phyloP scores from a whole-genome alignment of 371 early-diverging fungal species.

The Syncephalastrum monosporum region DNA sequence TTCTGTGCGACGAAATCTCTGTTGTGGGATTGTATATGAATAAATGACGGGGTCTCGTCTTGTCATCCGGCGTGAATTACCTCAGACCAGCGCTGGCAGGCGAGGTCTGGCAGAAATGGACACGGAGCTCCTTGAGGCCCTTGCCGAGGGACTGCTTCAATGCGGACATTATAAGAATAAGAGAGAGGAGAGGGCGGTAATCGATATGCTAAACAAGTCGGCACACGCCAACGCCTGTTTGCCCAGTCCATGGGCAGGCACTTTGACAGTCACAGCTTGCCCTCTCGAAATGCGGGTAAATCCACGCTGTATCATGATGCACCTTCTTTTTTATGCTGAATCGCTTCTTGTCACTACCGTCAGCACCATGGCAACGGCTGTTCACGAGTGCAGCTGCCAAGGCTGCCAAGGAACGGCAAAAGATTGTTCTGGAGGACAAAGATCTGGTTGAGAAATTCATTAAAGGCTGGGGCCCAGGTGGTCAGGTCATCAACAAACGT shows the following conservation, averaged over 20 bases:
- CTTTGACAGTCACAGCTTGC: no score
- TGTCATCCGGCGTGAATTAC: slow-evolving; percentile 42
- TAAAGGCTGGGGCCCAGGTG: slow-evolving; percentile 90
- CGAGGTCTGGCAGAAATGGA: slow-evolving; percentile 88
- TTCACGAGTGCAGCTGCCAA: neutral
- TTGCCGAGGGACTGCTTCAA: slow-evolving; percentile 54
- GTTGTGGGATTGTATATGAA: slow-evolving; percentile 1
- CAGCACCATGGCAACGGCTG: slow-evolving; percentile 4
- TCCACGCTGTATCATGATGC: no score
- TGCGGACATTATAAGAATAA: slow-evolving; percentile 32
- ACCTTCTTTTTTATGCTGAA: neutral
- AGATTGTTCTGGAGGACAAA: slow-evolving; percentile 66
- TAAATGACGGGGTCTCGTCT: neutral
- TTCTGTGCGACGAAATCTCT: slow-evolving; percentile 81
- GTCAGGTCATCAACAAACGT: slow-evolving; percentile 92
- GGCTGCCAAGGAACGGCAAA: slow-evolving; percentile 23
- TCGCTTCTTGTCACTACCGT: slow-evolving; percentile 5
- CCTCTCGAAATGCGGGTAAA: no score
- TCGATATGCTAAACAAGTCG: no score
- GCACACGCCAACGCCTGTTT: no score
- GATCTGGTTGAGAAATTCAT: slow-evolving; percentile 87
- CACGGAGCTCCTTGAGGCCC: slow-evolving; percentile 84
- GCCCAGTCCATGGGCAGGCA: no score
- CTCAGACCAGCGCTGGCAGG: slow-evolving; percentile 82
- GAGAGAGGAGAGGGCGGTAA: no score